Conservation (phyloP, 2,329 filamentous ascomycete species). For the Verticillium zaregamsianum region DNA sequence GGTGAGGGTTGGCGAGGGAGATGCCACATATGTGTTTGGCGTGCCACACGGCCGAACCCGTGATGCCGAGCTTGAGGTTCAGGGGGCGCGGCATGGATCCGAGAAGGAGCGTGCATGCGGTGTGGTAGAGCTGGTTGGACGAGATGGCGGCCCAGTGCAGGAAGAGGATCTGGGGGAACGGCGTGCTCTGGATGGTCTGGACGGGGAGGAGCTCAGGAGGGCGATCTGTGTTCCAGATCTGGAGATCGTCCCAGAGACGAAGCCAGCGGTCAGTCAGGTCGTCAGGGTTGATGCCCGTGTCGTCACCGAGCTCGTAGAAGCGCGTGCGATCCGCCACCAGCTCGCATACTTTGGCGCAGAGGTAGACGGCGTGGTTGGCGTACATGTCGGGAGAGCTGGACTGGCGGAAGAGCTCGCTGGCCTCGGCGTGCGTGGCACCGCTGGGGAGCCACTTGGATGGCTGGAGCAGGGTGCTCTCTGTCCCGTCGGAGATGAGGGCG, state of each 20-base stretch:
- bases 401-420: slow-evolving; percentile 28
- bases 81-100: slow-evolving; percentile 31
- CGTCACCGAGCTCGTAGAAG: slow-evolving; percentile 40
- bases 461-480: slow-evolving; percentile 46
- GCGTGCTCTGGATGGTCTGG: slow-evolving; percentile 33
- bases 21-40: slow-evolving; percentile 53
- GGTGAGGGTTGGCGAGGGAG: slow-evolving; percentile 49
- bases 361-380: slow-evolving; percentile 56
- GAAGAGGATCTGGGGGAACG: slow-evolving; percentile 50
- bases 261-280: slow-evolving; percentile 40
- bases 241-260: slow-evolving; percentile 43
- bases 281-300: slow-evolving; percentile 31
- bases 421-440: slow-evolving; percentile 28
- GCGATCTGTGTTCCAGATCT: slow-evolving; percentile 41
- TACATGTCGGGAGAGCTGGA: slow-evolving; percentile 43
- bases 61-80: slow-evolving; percentile 15
- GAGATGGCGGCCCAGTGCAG: slow-evolving; percentile 51
- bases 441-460: slow-evolving; percentile 43
- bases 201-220: slow-evolving; percentile 43
- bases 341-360: slow-evolving; percentile 47
- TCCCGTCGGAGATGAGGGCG: slow-evolving; percentile 50
- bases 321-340: slow-evolving; percentile 45
- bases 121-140: slow-evolving; percentile 53
- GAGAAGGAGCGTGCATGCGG: slow-evolving; percentile 48
- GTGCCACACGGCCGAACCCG: slow-evolving; percentile 47